phyloP scores from a whole-genome alignment of 257 asterid species.

The Primulina huaijiensis region DNA sequence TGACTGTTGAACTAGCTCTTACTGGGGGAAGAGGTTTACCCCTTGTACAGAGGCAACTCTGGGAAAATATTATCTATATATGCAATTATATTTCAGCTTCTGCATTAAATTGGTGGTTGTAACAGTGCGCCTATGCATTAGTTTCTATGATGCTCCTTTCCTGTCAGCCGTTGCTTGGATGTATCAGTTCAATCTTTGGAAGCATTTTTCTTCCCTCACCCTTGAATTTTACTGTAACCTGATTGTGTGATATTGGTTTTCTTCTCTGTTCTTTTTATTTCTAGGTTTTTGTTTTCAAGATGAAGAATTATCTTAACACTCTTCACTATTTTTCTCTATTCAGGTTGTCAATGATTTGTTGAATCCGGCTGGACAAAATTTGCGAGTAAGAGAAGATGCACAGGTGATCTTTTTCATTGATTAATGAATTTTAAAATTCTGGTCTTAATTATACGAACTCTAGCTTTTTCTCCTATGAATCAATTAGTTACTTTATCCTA shows the following conservation, averaged over 20 bases:
- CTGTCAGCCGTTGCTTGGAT: slow-evolving; percentile 19
- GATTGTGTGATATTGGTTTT: slow-evolving; percentile 17
- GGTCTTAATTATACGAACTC: slow-evolving; percentile 10
- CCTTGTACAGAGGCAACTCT: too few species aligned
- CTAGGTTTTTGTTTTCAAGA: slow-evolving; percentile 8
- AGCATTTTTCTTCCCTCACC: slow-evolving; percentile 12
- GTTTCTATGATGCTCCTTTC: slow-evolving; percentile 16
- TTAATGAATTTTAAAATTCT: slow-evolving; percentile 9
- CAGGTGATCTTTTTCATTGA: slow-evolving; percentile 55
- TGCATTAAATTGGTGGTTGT: too few species aligned
- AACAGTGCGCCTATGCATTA: too few species aligned
- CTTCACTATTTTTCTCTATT: slow-evolving; percentile 27
- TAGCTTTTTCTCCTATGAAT: slow-evolving; percentile 10
- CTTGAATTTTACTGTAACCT: slow-evolving; percentile 7
- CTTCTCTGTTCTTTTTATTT: slow-evolving; percentile 12
- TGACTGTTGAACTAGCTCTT: too few species aligned
- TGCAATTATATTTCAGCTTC: too few species aligned
- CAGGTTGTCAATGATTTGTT: slow-evolving; percentile 98
- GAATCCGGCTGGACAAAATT: slow-evolving; percentile 98
- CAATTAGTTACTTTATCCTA: slow-evolving; percentile 7
- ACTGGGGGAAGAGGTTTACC: too few species aligned
- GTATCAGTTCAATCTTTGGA: slow-evolving; percentile 9
- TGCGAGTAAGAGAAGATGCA: slow-evolving; percentile 88
- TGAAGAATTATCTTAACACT: slow-evolving; percentile 22
- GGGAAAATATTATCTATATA: too few species aligned